Conservation (phyloP, 306 rosid species). For the Ceratonia siliqua region DNA sequence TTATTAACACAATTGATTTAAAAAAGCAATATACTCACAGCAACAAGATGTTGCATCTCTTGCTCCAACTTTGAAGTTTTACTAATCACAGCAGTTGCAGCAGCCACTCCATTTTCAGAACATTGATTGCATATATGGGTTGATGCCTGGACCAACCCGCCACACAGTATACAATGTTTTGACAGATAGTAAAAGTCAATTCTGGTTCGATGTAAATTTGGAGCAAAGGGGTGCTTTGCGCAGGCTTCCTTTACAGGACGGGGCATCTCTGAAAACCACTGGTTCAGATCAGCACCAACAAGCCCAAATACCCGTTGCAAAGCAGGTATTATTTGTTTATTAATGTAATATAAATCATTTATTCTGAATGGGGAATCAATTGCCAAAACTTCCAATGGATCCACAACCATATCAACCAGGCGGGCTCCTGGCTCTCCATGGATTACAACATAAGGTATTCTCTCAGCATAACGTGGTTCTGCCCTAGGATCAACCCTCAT, state of each 20-base stretch:
- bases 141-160: conserved; percentile 78
- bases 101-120: conserved; percentile 57
- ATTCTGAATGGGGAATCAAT: conserved; percentile 73
- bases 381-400: conserved; percentile 82
- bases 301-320: conserved; percentile 86
- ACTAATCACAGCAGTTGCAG: conserved; percentile 63
- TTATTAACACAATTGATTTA: not conserved
- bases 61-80: conserved; percentile 80
- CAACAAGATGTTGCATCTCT: conserved; percentile 88
- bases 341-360: conserved; percentile 85
- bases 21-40: conserved; percentile 54
- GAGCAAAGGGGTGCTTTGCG: conserved; percentile 49
- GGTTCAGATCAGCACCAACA: conserved; percentile 79
- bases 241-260: conserved; percentile 71
- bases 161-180: conserved; percentile 85
- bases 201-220: conserved; percentile 71
- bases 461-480: conserved; percentile 89
- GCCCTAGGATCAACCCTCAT: conserved; percentile 87
- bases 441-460: conserved; percentile 84
- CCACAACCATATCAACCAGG: conserved; percentile 89
- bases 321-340: conserved; percentile 91
- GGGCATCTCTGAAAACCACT: conserved; percentile 88
- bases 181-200: conserved; percentile 91
- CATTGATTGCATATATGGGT: conserved; percentile 68
- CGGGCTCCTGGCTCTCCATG: conserved; percentile 96